phyloP scores from a whole-genome alignment of 306 rosid genomes.

The Carpinus fangiana region DNA sequence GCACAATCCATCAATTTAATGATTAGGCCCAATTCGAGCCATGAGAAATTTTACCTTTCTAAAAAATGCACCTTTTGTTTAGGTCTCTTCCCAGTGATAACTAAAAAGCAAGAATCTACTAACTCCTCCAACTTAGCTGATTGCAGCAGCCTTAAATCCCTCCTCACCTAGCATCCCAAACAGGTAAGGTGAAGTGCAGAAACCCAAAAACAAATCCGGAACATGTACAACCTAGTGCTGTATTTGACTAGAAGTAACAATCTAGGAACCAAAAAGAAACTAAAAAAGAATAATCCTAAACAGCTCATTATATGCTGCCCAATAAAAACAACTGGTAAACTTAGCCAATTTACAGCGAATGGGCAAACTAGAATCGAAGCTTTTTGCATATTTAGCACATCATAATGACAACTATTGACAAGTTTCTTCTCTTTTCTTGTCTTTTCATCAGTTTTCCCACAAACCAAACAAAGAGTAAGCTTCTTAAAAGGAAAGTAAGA shows the following conservation, averaged over 20 bases:
- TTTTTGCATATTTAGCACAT: not conserved
- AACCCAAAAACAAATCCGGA: not conserved
- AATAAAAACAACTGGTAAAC: not conserved
- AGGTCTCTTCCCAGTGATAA: slow-evolving; percentile 68
- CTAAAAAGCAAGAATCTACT: slow-evolving; percentile 60
- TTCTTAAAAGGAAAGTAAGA: not conserved
- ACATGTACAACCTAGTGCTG: not conserved
- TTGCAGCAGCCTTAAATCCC: slow-evolving; percentile 69
- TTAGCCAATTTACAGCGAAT: not conserved
- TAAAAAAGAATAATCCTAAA: not conserved
- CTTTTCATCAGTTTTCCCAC: not conserved
- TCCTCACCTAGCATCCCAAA: slow-evolving; percentile 57
- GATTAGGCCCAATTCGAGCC: not conserved
- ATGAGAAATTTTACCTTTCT: slow-evolving; percentile 51
- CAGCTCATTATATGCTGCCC: not conserved
- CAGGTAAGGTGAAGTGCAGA: slow-evolving; percentile 1
- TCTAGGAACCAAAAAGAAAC: not conserved
- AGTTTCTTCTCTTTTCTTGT: not conserved
- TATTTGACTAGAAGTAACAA: not conserved
- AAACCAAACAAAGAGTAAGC: not conserved
- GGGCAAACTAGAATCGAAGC: not conserved
- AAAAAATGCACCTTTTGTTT: slow-evolving; percentile 44
- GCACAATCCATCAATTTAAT: not conserved
- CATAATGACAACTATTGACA: not conserved
- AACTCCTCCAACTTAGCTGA: slow-evolving; percentile 69